These are phyloP conservation scores for Amorphotheca resinae DNA, from an alignment of 495 filamentous ascomycete genomes.

Conservation along the genomic window DNA sequence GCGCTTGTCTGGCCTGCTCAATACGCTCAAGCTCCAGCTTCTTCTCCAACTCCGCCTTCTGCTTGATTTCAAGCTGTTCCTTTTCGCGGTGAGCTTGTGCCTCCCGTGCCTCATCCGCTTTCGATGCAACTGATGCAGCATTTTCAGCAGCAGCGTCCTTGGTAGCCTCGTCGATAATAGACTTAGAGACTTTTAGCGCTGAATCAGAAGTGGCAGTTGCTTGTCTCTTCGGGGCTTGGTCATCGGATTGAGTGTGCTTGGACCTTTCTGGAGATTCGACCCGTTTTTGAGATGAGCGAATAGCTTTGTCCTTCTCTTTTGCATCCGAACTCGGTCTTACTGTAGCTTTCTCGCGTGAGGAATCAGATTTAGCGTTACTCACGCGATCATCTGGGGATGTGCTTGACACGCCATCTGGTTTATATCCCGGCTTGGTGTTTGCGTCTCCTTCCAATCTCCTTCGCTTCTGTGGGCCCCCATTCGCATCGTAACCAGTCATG, in stretches of 20 bases:
- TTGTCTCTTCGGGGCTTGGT: slow-evolving; percentile 5
- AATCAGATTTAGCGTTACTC: slow-evolving; percentile 5
- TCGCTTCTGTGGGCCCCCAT: slow-evolving; percentile 36
- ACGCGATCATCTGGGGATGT: slow-evolving; percentile 20
- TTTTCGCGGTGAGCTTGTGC: slow-evolving; percentile 29
- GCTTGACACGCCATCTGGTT: slow-evolving; percentile 12
- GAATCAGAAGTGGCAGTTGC: slow-evolving; percentile 1
- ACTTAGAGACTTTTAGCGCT: slow-evolving; percentile 4
- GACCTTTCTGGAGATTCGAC: slow-evolving; percentile 2
- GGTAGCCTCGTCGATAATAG: slow-evolving; percentile 1
- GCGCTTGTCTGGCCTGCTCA: slow-evolving; percentile 21
- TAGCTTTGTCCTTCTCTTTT: slow-evolving; percentile 8
- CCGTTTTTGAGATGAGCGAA: slow-evolving; percentile 3
- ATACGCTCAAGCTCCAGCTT: slow-evolving; percentile 20
- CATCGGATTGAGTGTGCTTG: not conserved
- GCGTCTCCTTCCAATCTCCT: slow-evolving; percentile 30
- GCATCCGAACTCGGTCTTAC: slow-evolving; percentile 6
- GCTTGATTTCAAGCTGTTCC: slow-evolving; percentile 34
- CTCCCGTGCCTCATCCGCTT: slow-evolving; percentile 29
- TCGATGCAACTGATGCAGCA: slow-evolving; percentile 14
- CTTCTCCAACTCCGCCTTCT: slow-evolving; percentile 23
- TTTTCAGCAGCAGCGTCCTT: slow-evolving; percentile 13
- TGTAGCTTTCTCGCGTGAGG: slow-evolving; percentile 12
- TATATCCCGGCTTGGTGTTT: not conserved
- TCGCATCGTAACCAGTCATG: slow-evolving; percentile 28